phyloP scores from a whole-genome alignment of 345 rosid genomes.

The Eucalyptus regnans region DNA sequence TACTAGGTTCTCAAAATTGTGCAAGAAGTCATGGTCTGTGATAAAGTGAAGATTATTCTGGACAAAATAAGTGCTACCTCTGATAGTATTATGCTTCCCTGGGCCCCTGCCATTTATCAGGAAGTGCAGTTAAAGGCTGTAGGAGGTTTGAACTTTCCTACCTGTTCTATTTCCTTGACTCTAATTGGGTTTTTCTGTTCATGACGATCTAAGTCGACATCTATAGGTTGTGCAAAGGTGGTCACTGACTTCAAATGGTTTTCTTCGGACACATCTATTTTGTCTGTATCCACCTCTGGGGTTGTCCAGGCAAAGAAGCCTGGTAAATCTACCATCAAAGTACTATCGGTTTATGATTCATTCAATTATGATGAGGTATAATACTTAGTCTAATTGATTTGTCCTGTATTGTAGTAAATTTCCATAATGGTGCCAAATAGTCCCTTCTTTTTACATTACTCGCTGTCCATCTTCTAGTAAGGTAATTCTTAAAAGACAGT shows the following conservation, averaged over 20 bases:
- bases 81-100: slow-evolving; percentile 54
- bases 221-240: slow-evolving; percentile 70
- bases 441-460: not conserved
- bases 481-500: not conserved
- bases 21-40: slow-evolving; percentile 77
- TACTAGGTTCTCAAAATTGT: slow-evolving; percentile 55
- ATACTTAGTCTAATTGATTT: not conserved
- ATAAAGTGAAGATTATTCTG: slow-evolving; percentile 47
- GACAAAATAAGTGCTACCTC: slow-evolving; percentile 22
- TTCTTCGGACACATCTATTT: slow-evolving; percentile 56
- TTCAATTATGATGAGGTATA: slow-evolving; percentile 85
- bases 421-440: not conserved
- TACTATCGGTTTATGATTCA: slow-evolving; percentile 61
- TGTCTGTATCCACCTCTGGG: slow-evolving; percentile 70
- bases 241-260: slow-evolving; percentile 84
- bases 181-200: not conserved
- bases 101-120: slow-evolving; percentile 76
- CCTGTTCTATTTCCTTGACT: not conserved
- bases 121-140: slow-evolving; percentile 66
- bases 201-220: not conserved
- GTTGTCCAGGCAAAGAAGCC: slow-evolving; percentile 82
- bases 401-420: not conserved
- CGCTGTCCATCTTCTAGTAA: not conserved
- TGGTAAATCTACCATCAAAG: slow-evolving; percentile 74
- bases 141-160: slow-evolving; percentile 49